Base-by-base conservation (phyloP, 163 green algal genomes). In the Botryococcus braunii region DNA sequence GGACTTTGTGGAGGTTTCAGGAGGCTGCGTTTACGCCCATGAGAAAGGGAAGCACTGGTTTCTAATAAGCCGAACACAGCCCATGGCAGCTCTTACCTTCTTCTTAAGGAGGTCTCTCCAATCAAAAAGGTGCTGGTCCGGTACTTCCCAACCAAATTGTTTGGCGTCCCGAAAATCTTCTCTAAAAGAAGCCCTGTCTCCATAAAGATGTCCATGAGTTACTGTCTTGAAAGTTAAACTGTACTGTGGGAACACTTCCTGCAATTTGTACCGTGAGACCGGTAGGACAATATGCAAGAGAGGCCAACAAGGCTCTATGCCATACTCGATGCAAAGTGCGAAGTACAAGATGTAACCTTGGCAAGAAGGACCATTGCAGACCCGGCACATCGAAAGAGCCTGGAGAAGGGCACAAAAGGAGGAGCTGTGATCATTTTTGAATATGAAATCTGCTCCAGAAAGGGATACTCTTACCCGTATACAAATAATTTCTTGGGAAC, bases 401-500 rank as follows among this genome's bases (percentile, higher is more conserved):
- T n/a, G n/a, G n/a, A n/a, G n/a, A n/a, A n/a, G n/a, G n/a, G n/a
- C n/a, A n/a, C n/a, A n/a, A n/a, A n/a, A n/a, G n/a, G n/a, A n/a
- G n/a, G n/a, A n/a, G 43, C 13, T 17, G 13, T 52, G 43, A 13
- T 27, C 43, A 52, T 27, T 52, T 52, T 52, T 52, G 43, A 13
- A 17, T 27, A 17, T 52, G 43, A 27, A 13, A 52, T 27, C 17
- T 13, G 43, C 43, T 52, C 13, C 13, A 27, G 13, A 17, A 52
- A 27, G 43, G 43, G 43, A n/a, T n/a, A n/a, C 17, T 17, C 78
- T 71, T 38, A 85, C 75, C 83, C 89, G 57, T 93, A 98, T 31
- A 98, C 91, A 17, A 98, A 73, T 35, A 98, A 83, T 86, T 97
- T 99, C 81, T 97, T 97, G 11, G 91, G 91, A 23, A 97, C 91